phyloP scores from a whole-genome alignment of 1,284 basidiomycete genomes.

The Clitocybe nebularis region DNA sequence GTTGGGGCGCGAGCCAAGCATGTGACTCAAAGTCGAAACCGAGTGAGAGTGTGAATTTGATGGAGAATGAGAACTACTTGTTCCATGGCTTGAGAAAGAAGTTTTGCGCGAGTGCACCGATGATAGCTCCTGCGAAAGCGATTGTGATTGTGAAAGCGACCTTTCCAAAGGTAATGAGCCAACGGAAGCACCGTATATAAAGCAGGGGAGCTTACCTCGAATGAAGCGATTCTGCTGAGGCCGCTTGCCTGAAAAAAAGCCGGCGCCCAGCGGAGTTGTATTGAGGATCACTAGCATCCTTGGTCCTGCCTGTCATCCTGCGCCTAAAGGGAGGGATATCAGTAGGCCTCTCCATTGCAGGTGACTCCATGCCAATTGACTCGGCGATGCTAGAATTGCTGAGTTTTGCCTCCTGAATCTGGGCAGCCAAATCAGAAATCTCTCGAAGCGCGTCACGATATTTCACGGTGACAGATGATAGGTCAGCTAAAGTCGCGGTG shows the following conservation, averaged over 20 bases:
- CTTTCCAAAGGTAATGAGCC: constrained; percentile 30
- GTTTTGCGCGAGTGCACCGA: constrained; percentile 83
- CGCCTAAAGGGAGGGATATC: constrained; percentile 47
- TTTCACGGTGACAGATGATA: constrained; percentile 74
- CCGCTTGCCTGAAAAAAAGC: constrained; percentile 82
- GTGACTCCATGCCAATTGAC: constrained; percentile 39
- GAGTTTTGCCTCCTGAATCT: constrained; percentile 78
- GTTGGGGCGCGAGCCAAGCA: constrained; percentile 45
- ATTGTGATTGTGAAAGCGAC: constrained; percentile 85
- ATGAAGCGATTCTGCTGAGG: constrained; percentile 80
- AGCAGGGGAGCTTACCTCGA: constrained; percentile 54
- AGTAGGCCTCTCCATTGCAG: constrained; percentile 38
- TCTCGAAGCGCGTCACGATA: constrained; percentile 88
- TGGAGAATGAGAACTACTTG: constrained; percentile 58
- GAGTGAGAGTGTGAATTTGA: constrained; percentile 38
- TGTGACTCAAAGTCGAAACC: constrained; percentile 23
- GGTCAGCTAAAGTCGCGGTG: constrained; percentile 73
- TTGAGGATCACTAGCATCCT: constrained; percentile 48
- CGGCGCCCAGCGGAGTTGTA: constrained; percentile 49
- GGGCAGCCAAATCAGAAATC: constrained; percentile 81
- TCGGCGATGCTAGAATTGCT: constrained; percentile 35
- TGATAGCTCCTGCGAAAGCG: constrained; percentile 94
- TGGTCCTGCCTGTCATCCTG: constrained; percentile 45
- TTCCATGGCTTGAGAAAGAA: constrained; percentile 70
- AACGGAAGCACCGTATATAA: constrained; percentile 9